These are phyloP conservation scores for Pestalotiopsis sp. DNA, from an alignment of 2,329 filamentous ascomycete genomes.

Conservation along the genomic window DNA sequence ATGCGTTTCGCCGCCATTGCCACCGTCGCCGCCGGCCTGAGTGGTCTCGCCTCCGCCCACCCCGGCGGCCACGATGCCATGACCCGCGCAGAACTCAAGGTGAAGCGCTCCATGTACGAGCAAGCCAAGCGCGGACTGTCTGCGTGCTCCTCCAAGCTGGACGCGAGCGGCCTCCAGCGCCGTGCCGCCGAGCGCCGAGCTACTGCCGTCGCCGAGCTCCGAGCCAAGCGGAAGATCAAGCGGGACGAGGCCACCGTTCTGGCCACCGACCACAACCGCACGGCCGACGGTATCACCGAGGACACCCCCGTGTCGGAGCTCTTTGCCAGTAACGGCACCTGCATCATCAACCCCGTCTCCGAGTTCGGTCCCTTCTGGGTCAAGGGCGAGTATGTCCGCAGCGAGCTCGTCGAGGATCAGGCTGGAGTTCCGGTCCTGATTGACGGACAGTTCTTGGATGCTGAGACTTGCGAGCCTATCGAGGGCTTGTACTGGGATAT, in stretches of 20 bases:
- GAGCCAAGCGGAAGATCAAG: not conserved
- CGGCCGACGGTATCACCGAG: slow-evolving; percentile 30
- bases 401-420: slow-evolving; percentile 49
- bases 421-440: slow-evolving; percentile 49
- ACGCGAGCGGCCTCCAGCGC: not conserved
- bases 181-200: not conserved
- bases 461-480: slow-evolving; percentile 54
- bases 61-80: not conserved
- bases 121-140: not conserved
- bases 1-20: not conserved
- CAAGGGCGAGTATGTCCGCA: slow-evolving; percentile 50
- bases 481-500: slow-evolving; percentile 52
- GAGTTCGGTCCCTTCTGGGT: slow-evolving; percentile 59
- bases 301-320: slow-evolving; percentile 37
- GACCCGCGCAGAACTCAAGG: not conserved
- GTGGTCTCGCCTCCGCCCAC: not conserved
- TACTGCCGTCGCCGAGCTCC: not conserved
- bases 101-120: not conserved
- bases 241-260: slow-evolving; percentile 35
- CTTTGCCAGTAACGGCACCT: slow-evolving; percentile 47
- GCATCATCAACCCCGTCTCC: slow-evolving; percentile 53
- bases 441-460: slow-evolving; percentile 56
- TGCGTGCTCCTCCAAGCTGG: not conserved
- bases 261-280: slow-evolving; percentile 29
- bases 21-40: not conserved